Conservation (phyloP, 768 basidiomycete species). For the Rhizopogon vesiculosus region DNA sequence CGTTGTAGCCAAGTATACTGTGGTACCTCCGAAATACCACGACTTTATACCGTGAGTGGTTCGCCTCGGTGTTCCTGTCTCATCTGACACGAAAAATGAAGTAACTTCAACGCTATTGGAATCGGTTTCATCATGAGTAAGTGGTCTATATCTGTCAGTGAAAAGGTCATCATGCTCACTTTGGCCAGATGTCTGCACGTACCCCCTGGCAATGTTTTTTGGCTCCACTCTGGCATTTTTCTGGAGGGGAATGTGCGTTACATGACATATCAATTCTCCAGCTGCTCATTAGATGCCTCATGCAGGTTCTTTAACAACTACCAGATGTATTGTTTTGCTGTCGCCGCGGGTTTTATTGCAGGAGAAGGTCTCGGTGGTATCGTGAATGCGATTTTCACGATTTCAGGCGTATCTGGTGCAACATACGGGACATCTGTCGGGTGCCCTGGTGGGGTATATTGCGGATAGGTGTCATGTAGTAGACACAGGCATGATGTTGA, state of each 20-base stretch:
- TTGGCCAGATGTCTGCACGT: slow-evolving; percentile 5
- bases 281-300: background rate
- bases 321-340: slow-evolving; percentile 26
- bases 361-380: slow-evolving; percentile 32
- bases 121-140: slow-evolving; percentile 13
- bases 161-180: background rate
- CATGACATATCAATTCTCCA: no score
- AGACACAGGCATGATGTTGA: background rate
- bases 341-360: slow-evolving; percentile 33
- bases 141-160: background rate
- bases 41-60: slow-evolving; percentile 14
- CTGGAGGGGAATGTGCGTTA: slow-evolving; percentile 7
- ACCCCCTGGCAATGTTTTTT: slow-evolving; percentile 8
- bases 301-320: slow-evolving; percentile 5
- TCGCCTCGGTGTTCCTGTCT: background rate
- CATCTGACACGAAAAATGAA: background rate
- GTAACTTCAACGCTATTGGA: slow-evolving; percentile 24
- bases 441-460: slow-evolving; percentile 18
- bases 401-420: slow-evolving; percentile 19
- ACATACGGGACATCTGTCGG: slow-evolving; percentile 18
- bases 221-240: slow-evolving; percentile 9
- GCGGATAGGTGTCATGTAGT: slow-evolving; percentile 9
- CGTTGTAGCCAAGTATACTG: slow-evolving; percentile 35
- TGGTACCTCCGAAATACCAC: slow-evolving; percentile 20
- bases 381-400: slow-evolving; percentile 22